Evolutionary conservation across 176 grass and related monocot species (phyloP), one percentile per base, ranked within the genome.

Genomic region (Lolium rigidum): DNA sequence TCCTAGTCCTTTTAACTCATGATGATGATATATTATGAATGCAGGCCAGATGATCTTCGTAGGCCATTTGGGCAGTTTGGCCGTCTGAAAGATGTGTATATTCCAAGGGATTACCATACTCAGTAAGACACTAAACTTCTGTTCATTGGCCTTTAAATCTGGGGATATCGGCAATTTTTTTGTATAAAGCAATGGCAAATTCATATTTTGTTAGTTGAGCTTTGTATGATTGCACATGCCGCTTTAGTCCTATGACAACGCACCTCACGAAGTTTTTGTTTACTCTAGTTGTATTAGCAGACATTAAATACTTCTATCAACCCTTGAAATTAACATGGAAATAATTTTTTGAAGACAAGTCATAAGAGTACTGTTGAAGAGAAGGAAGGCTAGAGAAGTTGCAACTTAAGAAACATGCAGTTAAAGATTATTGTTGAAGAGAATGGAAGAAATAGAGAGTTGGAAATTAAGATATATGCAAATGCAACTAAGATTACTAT

Each of bases 41-140:
- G 63, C 97, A 98, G 94, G 62, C 90, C 90, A 72, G 97, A 98
- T 38, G 97, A 96, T 75, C 94, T 98, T 52, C 97, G 90, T 26
- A 85, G 90, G 22, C 94, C 92, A 24, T 96, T 99, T 87, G 94
- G 90, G 35, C 97, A 96, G 49, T 96, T 99, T 94, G 97, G 97
- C 16, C 90, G 88, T 35, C 79, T 99, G 55, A 99, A 96, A 72
- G 94, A 99, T 77, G 80, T 96, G 24, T 99, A 96, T 90, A 85
- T 99, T 50, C 97, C 97, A 24, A 90, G 97, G 48, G 94, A 99
- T 90, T 99, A 94, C 82, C 94, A 96, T 46, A 94, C 88, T n/a
- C 90, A 90, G 97, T 96, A 96, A 96, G 89, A 35, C 38, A 59
- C 47, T 82, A 37, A 43, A 28, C 16, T 64, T 12, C 21, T 48